A percentile compares a stretch with the other conserved stretches of the same genome.
phyloP scores from a whole-genome alignment of 345 rosid genomes.

The Aethionema arabicum region DNA sequence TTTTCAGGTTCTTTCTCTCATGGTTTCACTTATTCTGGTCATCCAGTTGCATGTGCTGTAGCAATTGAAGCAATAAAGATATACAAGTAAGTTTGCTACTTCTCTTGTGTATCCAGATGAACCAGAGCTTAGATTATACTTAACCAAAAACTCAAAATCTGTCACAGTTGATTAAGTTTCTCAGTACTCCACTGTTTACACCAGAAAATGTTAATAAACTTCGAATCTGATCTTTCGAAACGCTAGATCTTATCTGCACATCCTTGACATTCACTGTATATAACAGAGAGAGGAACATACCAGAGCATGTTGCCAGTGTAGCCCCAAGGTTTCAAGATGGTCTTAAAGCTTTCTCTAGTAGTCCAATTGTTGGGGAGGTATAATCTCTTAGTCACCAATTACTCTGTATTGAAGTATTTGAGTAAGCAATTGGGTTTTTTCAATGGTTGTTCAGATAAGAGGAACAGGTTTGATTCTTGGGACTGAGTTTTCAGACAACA shows the following conservation, averaged over 20 bases:
- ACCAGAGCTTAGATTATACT: neutral
- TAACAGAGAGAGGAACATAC: constrained; percentile 78
- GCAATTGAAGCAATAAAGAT: constrained; percentile 75
- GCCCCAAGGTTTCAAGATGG: constrained; percentile 87
- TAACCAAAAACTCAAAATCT: constrained; percentile 5
- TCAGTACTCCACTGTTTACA: neutral
- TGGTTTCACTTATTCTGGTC: constrained; percentile 97
- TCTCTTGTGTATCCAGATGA: neutral
- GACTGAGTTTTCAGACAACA: constrained; percentile 82
- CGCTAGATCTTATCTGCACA: neutral
- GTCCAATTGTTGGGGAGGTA: constrained; percentile 96
- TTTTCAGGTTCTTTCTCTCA: constrained; percentile 76
- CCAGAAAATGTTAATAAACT: too few species aligned
- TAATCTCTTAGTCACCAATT: neutral
- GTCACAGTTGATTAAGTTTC: neutral
- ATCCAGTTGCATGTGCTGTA: constrained; percentile 92
- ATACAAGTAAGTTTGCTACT: constrained; percentile 52
- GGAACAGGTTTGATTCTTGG: constrained; percentile 92
- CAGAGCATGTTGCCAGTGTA: constrained; percentile 53
- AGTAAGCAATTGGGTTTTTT: constrained; percentile 6
- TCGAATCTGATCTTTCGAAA: neutral
- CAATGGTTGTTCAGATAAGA: constrained; percentile 58
- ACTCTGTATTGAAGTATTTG: neutral
- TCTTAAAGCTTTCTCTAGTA: constrained; percentile 65
- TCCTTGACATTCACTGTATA: neutral